phyloP scores from a whole-genome alignment of 179 eudicot species.

The Silene noctiflora region DNA sequence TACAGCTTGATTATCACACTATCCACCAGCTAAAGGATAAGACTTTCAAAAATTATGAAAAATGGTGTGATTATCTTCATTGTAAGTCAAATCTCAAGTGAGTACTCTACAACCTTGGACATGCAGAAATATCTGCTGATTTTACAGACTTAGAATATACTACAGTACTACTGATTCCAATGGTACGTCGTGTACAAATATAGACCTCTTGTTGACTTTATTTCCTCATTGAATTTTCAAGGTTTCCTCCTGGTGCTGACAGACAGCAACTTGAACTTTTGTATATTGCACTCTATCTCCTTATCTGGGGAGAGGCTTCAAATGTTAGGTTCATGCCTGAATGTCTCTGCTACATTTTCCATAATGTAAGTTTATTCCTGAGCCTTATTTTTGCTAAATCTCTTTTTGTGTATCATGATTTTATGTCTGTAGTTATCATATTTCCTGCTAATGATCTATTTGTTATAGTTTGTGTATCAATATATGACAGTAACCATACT shows the following conservation, averaged over 20 bases:
- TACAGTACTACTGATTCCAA: neutral
- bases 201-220: constrained; percentile 11
- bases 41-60: constrained; percentile 65
- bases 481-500: neutral
- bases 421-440: neutral
- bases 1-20: constrained; percentile 68
- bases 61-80: constrained; percentile 93
- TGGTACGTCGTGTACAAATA: neutral
- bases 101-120: constrained; percentile 29
- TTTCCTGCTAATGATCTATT: neutral
- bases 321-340: constrained; percentile 97
- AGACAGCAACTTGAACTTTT: constrained; percentile 68
- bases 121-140: neutral
- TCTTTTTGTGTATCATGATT: neutral
- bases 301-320: constrained; percentile 99
- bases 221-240: constrained; percentile 30
- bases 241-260: constrained; percentile 54
- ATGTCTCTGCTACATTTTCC: constrained; percentile 95
- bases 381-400: neutral
- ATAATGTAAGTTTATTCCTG: constrained; percentile 49
- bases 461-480: neutral
- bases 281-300: constrained; percentile 90
- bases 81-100: constrained; percentile 57
- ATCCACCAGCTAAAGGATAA: constrained; percentile 61
- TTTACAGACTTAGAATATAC: neutral